Evolutionary conservation across 1,284 basidiomycete species (phyloP), one percentile per base, ranked within the genome.

Genomic region (Blastosporella zonata): DNA sequence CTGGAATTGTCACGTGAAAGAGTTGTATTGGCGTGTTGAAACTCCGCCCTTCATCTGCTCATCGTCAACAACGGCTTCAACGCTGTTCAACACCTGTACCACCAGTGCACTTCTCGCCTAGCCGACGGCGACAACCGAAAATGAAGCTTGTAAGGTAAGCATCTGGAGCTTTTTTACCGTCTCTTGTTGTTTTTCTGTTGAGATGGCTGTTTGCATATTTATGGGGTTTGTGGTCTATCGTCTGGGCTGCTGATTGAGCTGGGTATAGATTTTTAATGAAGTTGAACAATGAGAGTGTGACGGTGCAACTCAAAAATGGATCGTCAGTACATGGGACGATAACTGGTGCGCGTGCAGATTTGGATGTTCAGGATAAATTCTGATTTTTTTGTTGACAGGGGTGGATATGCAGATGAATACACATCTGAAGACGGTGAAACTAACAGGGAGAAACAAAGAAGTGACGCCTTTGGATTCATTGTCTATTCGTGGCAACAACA

Each of bases 391-490:
- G 18, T 15, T 20, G 38, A 25, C 40, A 95, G 92, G 92, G 51
- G 92, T 95, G 41, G 93, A 96, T 69, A 93, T 93, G 79, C 90
- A 93, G 66, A 97, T 97, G 94, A 97, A 97, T 75, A 97, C 94
- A 1, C 87, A 97, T 62, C 79, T 97, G 41, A 97, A 97, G 76
- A 93, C 93, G 39, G 92, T 99, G 63, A 98, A 98, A 73, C 89
- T 99, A 77, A 94, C 93, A 7, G 81, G 86, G 29, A 83, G 90
- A 48, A 93, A 93, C 65, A 88, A 91, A 53, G 91, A 95, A 55
- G 88, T 84, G 1, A 74, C 82, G 46, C 78, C 86, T 20, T 82
- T 96, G 47, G 94, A 97, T 69, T 79, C 86, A 2, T 78, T 97
- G 40, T 93, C 92, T 33, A 93, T 97, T 62, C 84, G 94, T 53